Base-by-base conservation (phyloP, 306 rosid species). In the Trichosanthes truncata region DNA sequence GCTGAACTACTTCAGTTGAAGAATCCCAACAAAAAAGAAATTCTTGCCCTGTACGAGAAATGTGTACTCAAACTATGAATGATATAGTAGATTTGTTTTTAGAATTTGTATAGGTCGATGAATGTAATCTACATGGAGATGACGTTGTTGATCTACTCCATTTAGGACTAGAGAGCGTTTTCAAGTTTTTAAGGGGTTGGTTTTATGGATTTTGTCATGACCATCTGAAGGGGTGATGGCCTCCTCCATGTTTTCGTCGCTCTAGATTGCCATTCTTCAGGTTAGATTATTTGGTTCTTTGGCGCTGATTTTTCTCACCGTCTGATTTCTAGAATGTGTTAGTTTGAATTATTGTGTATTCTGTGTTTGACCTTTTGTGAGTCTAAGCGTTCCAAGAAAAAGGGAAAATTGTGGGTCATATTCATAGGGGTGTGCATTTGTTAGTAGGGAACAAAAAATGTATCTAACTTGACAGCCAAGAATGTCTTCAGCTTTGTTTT, bases 31-130 rank as follows among this genome's bases (percentile, higher is more conserved):
- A 95, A 91, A 84, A 91, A 83, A 81, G 99, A 93, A 23, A 83
- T 91, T 77, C 78, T 93, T 67, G 93, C 95, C 11, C 86, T 95
- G 25, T 95, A 95, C 29, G 99, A 95, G 91, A 90, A 84, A 76
- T 87, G 87, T 80, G 67, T 96, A 55, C 88, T 91, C 48, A 93
- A 87, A 84, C 87, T 80, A 17, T 93, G 90, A 84, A 17, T 93
- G 90, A 84, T 25, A 53, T 14, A 31, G 18, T 41, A 8, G 86
- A 80, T 48, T 84, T 15, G 65, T 67, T 76, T 2, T 21, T 72
- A 80, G 79, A 78, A 46, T 33, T 79, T 68, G 86, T 81, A 78
- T 81, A 61, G 77, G 78, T 73, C 33, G 76, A 67, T 73, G 85
- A 81, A 40, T 68, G 66, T 84, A 71, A 40, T 82, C 77, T 74